Evolutionary conservation across 148 eudicot genomes (phyloP), one percentile per base, ranked within the genome.

Genomic region (Polygonum maritimum): DNA sequence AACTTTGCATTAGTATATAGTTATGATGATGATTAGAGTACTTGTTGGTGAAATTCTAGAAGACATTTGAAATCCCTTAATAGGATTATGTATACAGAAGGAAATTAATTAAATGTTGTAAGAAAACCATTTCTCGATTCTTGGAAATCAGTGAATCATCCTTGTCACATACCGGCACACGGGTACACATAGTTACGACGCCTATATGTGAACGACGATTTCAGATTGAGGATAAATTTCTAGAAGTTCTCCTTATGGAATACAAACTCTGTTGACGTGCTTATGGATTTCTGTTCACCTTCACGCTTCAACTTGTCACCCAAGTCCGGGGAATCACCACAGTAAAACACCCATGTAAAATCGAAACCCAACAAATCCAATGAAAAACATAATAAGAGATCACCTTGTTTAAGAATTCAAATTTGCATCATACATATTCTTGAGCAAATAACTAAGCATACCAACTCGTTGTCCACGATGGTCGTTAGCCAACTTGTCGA

Each of bases 231-330:
- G 21, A 0, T 49, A 2, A 55, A 19, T 1, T 12, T 69, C 45
- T 81, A 85, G 22, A 85, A 85, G 49, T 85, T 85, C 74, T 83
- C 88, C 79, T 83, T 85, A 77, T 83, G 88, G 71, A 85, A 85
- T 63, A 79, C 88, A 48, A 85, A 85, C 75, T 83, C 81, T 36
- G 86, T 85, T 21, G 75, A 7, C 0, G 88, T 85, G 47, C 76
- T 85, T 69, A 80, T 74, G 10, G 88, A 85, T 6, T 79, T 81
- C 6, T 62, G 86, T 9, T n/a, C n/a, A n/a, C 81, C 76, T 22
- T 83, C 63, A 45, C 76, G 57, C 47, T 75, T 81, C 51, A 85
- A 72, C 14, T 83, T 74, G 6, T 76, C 75, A 3, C 72, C 76
- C 48, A 79, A 48, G 3, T 79, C 81, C 2, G 82, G 81, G 9